Percentiles rank a stretch among this genome's conserved stretches.
Evolutionary conservation across 495 filamentous ascomycete species (phyloP).

Genomic region (Hyphodiscus hymeniophilus): DNA sequence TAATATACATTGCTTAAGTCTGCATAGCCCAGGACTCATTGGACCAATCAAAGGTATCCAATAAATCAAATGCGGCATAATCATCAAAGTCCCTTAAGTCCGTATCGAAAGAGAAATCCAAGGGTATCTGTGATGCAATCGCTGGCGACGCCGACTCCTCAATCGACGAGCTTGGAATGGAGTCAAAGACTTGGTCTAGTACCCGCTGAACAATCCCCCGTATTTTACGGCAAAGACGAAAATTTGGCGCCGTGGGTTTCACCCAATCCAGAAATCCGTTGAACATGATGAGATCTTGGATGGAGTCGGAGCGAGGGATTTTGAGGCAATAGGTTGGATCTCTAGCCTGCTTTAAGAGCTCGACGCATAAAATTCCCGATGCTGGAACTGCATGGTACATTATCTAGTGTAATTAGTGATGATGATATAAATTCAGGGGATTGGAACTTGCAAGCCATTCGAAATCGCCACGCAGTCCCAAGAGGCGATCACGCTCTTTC

Average conservation of each 20-base stretch:
- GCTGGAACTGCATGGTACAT: conserved; percentile 15
- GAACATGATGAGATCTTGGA: conserved; percentile 11
- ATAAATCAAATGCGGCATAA: too few relatives aligned
- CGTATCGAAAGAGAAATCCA: too few relatives aligned
- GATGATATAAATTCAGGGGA: too few relatives aligned
- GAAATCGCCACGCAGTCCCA: conserved; percentile 41
- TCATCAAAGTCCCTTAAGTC: too few relatives aligned
- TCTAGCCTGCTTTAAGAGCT: conserved; percentile 23
- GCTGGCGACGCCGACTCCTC: too few relatives aligned
- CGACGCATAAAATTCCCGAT: conserved; percentile 12
- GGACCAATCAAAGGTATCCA: too few relatives aligned
- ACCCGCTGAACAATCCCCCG: conserved; percentile 5
- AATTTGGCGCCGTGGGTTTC: conserved; percentile 12
- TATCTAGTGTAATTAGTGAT: conserved; percentile 2
- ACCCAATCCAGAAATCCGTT: conserved; percentile 17
- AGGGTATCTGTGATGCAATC: too few relatives aligned
- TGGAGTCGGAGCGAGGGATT: conserved; percentile 7
- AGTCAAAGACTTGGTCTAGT: conserved; percentile 14
- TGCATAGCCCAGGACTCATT: too few relatives aligned
- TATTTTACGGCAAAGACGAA: conserved; percentile 10
- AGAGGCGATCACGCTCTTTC: conserved; percentile 5
- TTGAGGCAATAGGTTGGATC: conserved; percentile 16
- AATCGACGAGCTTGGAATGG: too few relatives aligned
- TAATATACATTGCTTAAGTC: too few relatives aligned
- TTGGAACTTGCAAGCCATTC: conserved; percentile 52